A percentile compares a stretch with the other conserved stretches of the same genome.
Conservation (phyloP, 1,139 yeast genomes). For the Protomyces lactucae-debilis region DNA sequence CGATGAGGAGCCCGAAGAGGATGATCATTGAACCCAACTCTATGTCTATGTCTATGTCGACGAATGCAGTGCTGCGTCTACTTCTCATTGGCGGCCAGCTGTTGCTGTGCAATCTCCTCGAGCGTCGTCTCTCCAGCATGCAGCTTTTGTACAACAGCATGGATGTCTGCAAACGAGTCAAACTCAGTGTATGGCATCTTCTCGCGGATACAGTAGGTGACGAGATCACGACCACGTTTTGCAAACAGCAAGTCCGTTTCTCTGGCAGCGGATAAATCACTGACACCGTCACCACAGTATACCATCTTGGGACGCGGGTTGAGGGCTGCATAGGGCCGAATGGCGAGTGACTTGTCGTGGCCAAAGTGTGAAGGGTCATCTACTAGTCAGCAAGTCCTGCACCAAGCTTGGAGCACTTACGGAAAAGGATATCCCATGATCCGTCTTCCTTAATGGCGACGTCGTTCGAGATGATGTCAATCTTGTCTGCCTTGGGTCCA, state of each 20-base stretch:
- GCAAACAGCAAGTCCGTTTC: constrained; percentile 93
- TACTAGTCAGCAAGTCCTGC: not conserved
- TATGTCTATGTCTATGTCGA: not conserved
- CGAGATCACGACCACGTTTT: constrained; percentile 83
- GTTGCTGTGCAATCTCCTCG: constrained; percentile 43
- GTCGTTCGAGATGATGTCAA: constrained; percentile 78
- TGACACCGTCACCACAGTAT: constrained; percentile 96
- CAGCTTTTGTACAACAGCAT: constrained; percentile 45
- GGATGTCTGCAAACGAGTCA: constrained; percentile 67
- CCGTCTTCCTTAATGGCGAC: constrained; percentile 55
- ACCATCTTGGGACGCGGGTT: constrained; percentile 50
- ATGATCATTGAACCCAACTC: not conserved
- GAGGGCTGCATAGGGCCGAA: constrained; percentile 53
- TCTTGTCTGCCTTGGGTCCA: constrained; percentile 64
- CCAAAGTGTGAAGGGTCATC: constrained; percentile 83
- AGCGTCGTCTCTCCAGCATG: constrained; percentile 45
- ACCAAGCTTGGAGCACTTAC: not conserved
- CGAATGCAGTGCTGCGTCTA: not conserved
- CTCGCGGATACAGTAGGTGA: constrained; percentile 74
- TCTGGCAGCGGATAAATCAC: constrained; percentile 89
- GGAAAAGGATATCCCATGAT: constrained; percentile 77
- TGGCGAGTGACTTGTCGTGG: constrained; percentile 85
- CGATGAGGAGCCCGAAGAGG: not conserved
- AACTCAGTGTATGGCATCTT: constrained; percentile 81
- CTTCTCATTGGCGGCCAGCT: constrained; percentile 5